phyloP scores from a whole-genome alignment of 2,329 filamentous ascomycete species.

The Clonostachys rhizophaga region DNA sequence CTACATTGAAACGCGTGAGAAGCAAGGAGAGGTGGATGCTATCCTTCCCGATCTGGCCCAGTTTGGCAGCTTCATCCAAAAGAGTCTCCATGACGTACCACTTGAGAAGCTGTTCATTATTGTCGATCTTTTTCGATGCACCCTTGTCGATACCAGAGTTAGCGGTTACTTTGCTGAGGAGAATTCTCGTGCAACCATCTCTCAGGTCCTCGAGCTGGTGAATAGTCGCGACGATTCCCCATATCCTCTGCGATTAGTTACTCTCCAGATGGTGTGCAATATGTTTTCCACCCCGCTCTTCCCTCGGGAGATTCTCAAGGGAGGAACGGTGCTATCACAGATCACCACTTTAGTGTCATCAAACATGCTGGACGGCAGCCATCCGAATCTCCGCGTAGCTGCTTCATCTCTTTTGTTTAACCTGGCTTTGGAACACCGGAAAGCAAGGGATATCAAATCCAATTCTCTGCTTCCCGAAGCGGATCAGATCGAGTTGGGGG shows the following conservation, averaged over 20 bases:
- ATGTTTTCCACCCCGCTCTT: conserved; percentile 75
- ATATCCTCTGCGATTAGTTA: conserved; percentile 79
- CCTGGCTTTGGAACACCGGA: conserved; percentile 66
- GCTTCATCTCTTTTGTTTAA: conserved; percentile 84
- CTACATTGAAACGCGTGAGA: conserved; percentile 64
- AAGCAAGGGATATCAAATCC: conserved; percentile 52
- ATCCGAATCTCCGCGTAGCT: conserved; percentile 72
- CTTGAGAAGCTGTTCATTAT: conserved; percentile 69
- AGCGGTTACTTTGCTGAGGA: conserved; percentile 83
- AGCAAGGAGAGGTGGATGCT: conserved; percentile 56
- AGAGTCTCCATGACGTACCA: conserved; percentile 50
- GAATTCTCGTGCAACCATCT: conserved; percentile 55
- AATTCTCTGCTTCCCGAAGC: conserved; percentile 56
- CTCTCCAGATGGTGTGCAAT: conserved; percentile 80
- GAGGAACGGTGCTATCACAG: conserved; percentile 44
- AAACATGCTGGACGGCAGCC: conserved; percentile 72
- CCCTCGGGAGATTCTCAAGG: conserved; percentile 54
- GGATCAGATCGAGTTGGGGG: conserved; percentile 76
- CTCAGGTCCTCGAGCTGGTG: conserved; percentile 55
- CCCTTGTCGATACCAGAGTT: conserved; percentile 72
- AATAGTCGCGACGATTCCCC: conserved; percentile 56
- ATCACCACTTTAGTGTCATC: conserved; percentile 69
- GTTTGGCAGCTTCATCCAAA: conserved; percentile 58
- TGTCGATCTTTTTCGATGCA: conserved; percentile 78
- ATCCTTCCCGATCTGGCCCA: conserved; percentile 65